Base-by-base conservation (phyloP, 202 grass and related monocot genomes). In the Alloteropsis angusta region DNA sequence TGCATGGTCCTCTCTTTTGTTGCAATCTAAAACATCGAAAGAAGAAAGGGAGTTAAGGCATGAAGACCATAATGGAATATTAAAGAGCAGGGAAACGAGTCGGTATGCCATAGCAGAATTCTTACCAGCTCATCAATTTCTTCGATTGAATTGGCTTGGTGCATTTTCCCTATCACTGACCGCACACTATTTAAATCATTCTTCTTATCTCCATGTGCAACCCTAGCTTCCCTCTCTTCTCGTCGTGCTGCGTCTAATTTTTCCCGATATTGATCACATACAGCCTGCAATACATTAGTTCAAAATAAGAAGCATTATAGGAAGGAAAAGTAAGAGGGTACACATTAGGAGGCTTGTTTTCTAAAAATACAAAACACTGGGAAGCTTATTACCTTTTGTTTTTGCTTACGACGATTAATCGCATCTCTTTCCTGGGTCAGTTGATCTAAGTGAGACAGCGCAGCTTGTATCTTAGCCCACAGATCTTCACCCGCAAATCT, bases 81-180 rank as follows among this genome's bases (percentile, higher is more conserved):
- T 18, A 61, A 77, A 61, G 38, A 10, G 21, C 49, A 47, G 79
- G 19, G 22, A 63, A 56, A 47, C 82, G 46, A 67, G 45, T 57
- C 23, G 49, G 52, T 38, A 65, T 28, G 32, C 19, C 39, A 77
- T 59, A 26, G 57, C 75, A 68, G 43, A 87, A 75, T 80, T 45
- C 60, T 55, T 80, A 88, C 86, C 80, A 82, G 60, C 22, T 84
- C 88, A 74, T 96, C 90, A 83, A 99, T 92, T 85, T 96, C 92
- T 78, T 95, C 92, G 80, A 99, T 68, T 0, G 96, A 96, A 71
- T 84, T 90, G 66, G 78, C 96, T 79, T 87, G 90, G 63, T 95
- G 89, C 83, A 99, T 54, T 85, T 93, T 99, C 60, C 82, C 89
- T 15, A 99, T 85, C 17, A 80, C 77, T 55, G 90, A 87, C 38